Evolutionary conservation across 306 rosid species (phyloP), one percentile per base, ranked within the genome.

Genomic region (Dalbergia cultrata): DNA sequence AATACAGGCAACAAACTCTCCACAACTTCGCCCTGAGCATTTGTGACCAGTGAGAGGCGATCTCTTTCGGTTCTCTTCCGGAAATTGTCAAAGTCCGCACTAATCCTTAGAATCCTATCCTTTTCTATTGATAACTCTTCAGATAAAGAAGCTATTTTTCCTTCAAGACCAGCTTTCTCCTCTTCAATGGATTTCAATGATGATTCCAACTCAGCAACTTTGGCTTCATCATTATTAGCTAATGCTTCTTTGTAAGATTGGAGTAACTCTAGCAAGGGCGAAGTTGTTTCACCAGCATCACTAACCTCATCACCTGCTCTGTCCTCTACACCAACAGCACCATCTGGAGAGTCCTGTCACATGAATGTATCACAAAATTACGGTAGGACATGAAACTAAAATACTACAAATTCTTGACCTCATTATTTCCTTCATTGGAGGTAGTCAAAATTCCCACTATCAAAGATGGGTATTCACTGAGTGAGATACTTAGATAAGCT

Each of bases 81-180:
- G 70, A 91, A 95, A 90, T 95, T 95, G 77, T 95, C 99, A 74
- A 95, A 95, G 79, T 95, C 99, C 6, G 99, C 99, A 88, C 95
- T 85, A 76, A 95, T 93, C 88, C 99, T 87, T 73, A 95, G 88
- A 83, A 91, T 62, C 49, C 99, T 89, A n/a, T 81, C 94, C 85
- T 58, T 92, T 72, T 86, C 97, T 66, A 39, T 64, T 2, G 85
- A 84, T 74, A 93, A 72, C 76, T 91, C 99, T 76, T 90, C 93
- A 49, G 88, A 87, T 78, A 91, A 79, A 53, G 92, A 83, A 62
- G 75, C 74, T 50, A 90, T 67, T 83, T 86, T 90, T 64, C 53
- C 81, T 89, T 91, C 90, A 62, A 89, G 88, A 45, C 64, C 84
- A 17, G 54, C 49, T 75, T 88, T 93, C 82, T 93, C 99, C 63